Evolutionary conservation across 2,329 filamentous ascomycete species (phyloP).

Genomic region (Beauveria pseudobassiana): DNA sequence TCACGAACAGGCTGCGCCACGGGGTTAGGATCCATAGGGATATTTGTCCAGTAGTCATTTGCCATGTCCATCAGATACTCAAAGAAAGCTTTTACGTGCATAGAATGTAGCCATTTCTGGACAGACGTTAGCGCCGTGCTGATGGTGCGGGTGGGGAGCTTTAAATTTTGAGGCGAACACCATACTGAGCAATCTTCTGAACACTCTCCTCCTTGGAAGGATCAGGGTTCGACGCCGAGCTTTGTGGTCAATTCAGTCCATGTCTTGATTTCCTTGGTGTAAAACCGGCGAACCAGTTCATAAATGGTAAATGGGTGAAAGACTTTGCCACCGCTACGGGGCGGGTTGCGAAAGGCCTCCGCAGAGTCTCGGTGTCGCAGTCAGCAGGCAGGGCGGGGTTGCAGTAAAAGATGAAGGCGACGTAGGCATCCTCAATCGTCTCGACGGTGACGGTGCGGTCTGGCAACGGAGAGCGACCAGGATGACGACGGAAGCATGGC

Average conservation of each 20-base stretch:
- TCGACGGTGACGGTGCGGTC: conserved; percentile 58
- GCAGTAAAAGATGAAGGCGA: conserved; percentile 80
- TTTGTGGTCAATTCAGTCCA: conserved; percentile 84
- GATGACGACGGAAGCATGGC: neutral
- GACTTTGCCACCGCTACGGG: conserved; percentile 78
- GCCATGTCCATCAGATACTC: conserved; percentile 75
- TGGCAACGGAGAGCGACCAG: conserved; percentile 42
- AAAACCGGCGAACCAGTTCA: conserved; percentile 69
- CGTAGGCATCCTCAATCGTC: conserved; percentile 75
- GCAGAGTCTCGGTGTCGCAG: conserved; percentile 62
- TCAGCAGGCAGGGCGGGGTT: conserved; percentile 68
- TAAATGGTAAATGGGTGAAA: conserved; percentile 75
- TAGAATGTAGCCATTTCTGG: conserved; percentile 91
- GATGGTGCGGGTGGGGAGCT: neutral
- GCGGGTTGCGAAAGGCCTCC: conserved; percentile 72
- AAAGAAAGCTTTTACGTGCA: conserved; percentile 93
- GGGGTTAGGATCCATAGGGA: conserved; percentile 59
- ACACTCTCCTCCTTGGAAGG: conserved; percentile 77
- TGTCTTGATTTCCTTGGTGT: conserved; percentile 79
- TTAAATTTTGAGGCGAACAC: conserved; percentile 81
- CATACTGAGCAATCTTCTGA: conserved; percentile 93
- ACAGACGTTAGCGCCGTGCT: neutral
- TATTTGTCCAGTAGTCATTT: conserved; percentile 71
- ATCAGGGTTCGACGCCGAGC: conserved; percentile 81
- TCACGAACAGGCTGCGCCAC: conserved; percentile 62